phyloP scores from a whole-genome alignment of 306 rosid genomes.

The Biancaea sappan region DNA sequence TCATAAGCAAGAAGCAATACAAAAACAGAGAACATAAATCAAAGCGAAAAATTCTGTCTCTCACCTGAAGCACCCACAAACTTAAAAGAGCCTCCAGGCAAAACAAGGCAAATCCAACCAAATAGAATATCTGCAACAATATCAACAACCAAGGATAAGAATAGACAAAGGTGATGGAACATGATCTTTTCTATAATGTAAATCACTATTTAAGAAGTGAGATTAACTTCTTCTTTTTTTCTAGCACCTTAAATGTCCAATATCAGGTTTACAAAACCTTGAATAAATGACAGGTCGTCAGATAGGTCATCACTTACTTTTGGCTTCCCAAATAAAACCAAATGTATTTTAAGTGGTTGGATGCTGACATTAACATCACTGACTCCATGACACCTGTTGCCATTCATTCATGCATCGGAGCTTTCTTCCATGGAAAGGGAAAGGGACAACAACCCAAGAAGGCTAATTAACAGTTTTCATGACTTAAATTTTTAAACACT shows the following conservation, averaged over 20 bases:
- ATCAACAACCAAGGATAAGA: slow-evolving; percentile 19
- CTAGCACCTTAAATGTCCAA: slow-evolving; percentile 24
- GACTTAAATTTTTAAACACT: too few species aligned
- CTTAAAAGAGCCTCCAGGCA: slow-evolving; percentile 97
- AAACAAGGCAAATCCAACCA: slow-evolving; percentile 88
- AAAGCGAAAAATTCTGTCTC: slow-evolving; percentile 17
- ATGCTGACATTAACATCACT: slow-evolving; percentile 22
- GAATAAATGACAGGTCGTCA: slow-evolving; percentile 18
- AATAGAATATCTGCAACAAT: slow-evolving; percentile 77
- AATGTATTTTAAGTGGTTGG: not conserved
- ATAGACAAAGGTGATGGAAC: slow-evolving; percentile 9
- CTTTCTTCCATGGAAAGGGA: not conserved
- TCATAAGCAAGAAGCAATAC: slow-evolving; percentile 24
- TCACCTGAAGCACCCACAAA: slow-evolving; percentile 97
- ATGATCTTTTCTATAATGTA: not conserved
- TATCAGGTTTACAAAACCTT: slow-evolving; percentile 16
- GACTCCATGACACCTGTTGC: slow-evolving; percentile 1
- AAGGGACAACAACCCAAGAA: slow-evolving; percentile 10
- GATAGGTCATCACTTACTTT: not conserved
- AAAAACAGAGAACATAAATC: slow-evolving; percentile 30
- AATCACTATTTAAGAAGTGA: not conserved
- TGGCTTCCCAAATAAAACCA: slow-evolving; percentile 16
- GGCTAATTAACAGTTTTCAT: slow-evolving; percentile 6
- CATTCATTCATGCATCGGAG: slow-evolving; percentile 21
- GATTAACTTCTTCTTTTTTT: too few species aligned